Base-by-base conservation (phyloP, 306 rosid genomes). In the Adenanthera pavonina region DNA sequence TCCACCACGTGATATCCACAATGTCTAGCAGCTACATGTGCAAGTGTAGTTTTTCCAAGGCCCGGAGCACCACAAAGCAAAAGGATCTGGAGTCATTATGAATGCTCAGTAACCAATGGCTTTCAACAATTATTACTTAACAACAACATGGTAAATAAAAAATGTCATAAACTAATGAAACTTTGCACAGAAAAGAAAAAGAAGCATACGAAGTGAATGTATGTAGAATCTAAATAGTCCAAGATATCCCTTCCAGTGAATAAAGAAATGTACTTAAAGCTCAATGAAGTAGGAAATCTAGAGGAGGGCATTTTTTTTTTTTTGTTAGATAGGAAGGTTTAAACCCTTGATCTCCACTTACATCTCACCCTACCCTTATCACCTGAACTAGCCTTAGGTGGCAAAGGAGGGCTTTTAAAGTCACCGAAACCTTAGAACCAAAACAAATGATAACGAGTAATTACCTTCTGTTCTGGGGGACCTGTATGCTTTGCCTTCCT, bases 41-140 rank as follows among this genome's bases (percentile, higher is more conserved):
- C 97, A 69, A 95, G 97, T 52, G 99, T 95, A 76, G 99, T 95
- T 90, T 92, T 95, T 56, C 99, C 99, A 74, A 93, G 97, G 64
- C 99, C 97, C 0, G 97, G 97, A 41, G 97, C 91, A 66, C 99
- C 97, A 88, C 97, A 93, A 44, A 92, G 97, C 76, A 95, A 81
- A 82, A 95, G 97, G 78, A 95, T 81, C 99, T 95, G 93, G 77
- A 78, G 82, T 72, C 43, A 77, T 83, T 64, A 80, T 47, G 64
- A 81, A 72, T 30, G 8, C 56, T 80, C 53, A 46, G 85, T 88
- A 52, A 67, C 74, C 65, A 81, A 52, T n/a, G 77, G 47, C 60
- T 67, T 79, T 81, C 65, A 75, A 79, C 52, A 53, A 33, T 62
- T 52, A 41, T 46, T 13, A 77, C 71, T 76, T 49, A 40, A 70